Evolutionary conservation across 768 basidiomycete species (phyloP), one percentile per base, ranked within the genome.

Genomic region (Lactarius indigo): DNA sequence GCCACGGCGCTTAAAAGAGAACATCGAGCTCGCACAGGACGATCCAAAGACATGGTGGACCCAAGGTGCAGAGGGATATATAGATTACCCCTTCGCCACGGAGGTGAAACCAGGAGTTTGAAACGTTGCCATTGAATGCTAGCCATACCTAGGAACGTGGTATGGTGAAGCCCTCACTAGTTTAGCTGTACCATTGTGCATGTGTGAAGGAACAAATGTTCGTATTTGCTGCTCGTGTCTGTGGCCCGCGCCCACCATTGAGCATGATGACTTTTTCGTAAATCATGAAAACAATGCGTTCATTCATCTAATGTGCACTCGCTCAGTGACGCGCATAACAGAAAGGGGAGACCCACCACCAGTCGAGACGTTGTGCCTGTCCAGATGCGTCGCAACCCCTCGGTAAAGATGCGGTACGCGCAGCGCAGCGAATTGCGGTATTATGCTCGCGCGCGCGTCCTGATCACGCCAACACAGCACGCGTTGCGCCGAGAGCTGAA

Each of bases 391-490:
- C 86, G 72, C 7, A 97, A 71, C 73, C 98, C 95, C 76, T 98
- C 96, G 0, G 89, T 94, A 69, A 94, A 87, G 74, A 98, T 95
- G 56, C 96, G 84, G 73, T 96, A 96, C 4, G 88, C 95, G 72
- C 96, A 98, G 72, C 98, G 95, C 79, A 98, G 91, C 5, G 94
- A 88, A 74, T 99, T 98, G 42, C 88, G 86, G 75, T 98, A 99
- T 66, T 94, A 89, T 28, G 82, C 77, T 10, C 85, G 81, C 1
- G 96, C 97, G 28, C 96, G 87, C 13, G 97, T 98, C 79, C 98
- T 98, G 78, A 98, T 86, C 95, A 73, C 95, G 74, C 94, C 96
- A 70, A 35, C 39, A 17, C 23, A 15, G 13, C 64, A 33, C 35
- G 30, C 12, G 35, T 35, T 35, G 6, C 2, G 12, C 35, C 10